Base-by-base conservation (phyloP, 106 monocot species). In the Dendrobium officinale region DNA sequence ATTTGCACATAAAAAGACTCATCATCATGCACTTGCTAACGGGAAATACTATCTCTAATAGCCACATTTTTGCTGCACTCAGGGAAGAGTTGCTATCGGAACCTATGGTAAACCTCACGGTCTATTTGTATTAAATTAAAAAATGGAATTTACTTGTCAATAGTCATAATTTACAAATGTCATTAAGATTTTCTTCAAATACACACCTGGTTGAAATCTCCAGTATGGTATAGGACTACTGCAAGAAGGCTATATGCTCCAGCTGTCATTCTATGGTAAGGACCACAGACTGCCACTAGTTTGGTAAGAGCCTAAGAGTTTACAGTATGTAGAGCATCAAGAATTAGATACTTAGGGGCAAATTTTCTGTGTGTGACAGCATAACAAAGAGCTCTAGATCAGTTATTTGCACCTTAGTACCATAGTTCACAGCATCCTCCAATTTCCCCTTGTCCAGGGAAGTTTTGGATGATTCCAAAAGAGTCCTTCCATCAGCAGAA, bases 181-280 rank as follows among this genome's bases (percentile, higher is more conserved):
- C 15, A 40, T 5, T 40, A 40, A 37, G 10, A 13, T 72, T 72
- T 72, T 33, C 15, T 41, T 75, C 17, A 75, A 75, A 5, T 8
- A 9, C n/a, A 45, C 75, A 94, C 96, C 96, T 96, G 96, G 79
- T 97, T 96, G 78, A 96, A 96, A 78, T 96, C 96, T 13, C 96
- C 96, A 66, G 96, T 96, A 81, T 96, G 96, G 68, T 97, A 97
- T 64, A 97, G 94, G 4, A 97, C 96, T 42, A 97, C 96, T 73
- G 96, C 96, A 84, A 97, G 82, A 87, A 97, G 89, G 80, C 96
- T 94, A 80, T 97, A 94, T 74, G 96, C 96, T 64, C 96, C 96
- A 31, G 96, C 96, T 54, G 96, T 94, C 96, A 97, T 97, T 84
- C 96, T 82, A 84, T 97, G 93, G 77, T 97, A 97, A 79, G 96